Base-by-base conservation (phyloP, 2,329 filamentous ascomycete genomes). In the Claviceps fusiformis region DNA sequence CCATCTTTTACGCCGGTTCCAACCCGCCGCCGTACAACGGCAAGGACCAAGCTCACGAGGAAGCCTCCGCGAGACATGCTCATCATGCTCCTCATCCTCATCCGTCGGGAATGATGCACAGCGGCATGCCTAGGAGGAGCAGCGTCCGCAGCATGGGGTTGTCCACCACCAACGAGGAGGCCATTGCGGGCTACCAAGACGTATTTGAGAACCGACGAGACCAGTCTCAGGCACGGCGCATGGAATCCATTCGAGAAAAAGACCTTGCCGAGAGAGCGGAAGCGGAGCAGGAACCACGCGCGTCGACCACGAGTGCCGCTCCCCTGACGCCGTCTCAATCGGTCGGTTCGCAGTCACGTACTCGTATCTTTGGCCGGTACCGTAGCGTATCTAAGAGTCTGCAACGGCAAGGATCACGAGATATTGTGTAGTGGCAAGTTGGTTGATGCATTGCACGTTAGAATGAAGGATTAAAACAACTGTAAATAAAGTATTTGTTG, bases 1-100 rank as follows among this genome's bases (percentile, higher is more conserved):
- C 87, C 3, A 74, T 88, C 63, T 88, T 73, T 64, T 76, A 73
- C 63, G 58, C 69, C 53, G 68, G 64, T 52, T 57, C 63, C 50
- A 63, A 67, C 29, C 68, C 67, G 8, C 71, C 71, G 13, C 69
- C 54, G 33, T 56, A 56, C 1, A 67, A 70, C 54, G 63, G 64
- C 43, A 69, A 63, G 54, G 62, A 68, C 2, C 56, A 61, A 24
- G 57, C 59, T 1, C 44, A 58, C 31, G 56, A 64, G 52, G 58
- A 61, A 17, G 17, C 39, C 24, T 49, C 56, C 15, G 27, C 50
- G n/a, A 33, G 54, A 1, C 19, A 58, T 4, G 19, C 24, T 7
- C 44, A 47, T 44, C 41, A 44, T 24, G 17, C n/a, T 44, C 7
- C 41, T n/a, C 19, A 44, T 24, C 41, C 13, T 7, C 41, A 17